Percentiles rank a stretch among this genome's conserved stretches.
These are phyloP conservation scores for Blastocystis sp. DNA, from an alignment of 352 stramenopile species.

Conservation along the genomic window DNA sequence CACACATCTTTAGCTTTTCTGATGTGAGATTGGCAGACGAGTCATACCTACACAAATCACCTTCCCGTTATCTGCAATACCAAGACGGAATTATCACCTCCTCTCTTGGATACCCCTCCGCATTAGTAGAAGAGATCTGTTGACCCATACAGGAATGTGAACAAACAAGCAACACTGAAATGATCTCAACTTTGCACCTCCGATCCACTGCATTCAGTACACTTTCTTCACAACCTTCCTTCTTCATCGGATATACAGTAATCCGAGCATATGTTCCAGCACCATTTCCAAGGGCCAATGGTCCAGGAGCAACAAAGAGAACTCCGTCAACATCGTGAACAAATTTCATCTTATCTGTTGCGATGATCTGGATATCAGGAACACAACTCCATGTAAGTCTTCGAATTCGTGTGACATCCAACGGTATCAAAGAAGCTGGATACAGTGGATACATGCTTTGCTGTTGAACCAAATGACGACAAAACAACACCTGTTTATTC, in stretches of 20 bases:
- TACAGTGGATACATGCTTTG: slow-evolving; percentile 49
- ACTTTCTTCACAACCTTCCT: not conserved
- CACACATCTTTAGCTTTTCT: not conserved
- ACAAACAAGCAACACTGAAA: slow-evolving; percentile 12
- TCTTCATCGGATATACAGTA: slow-evolving; percentile 31
- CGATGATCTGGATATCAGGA: slow-evolving; percentile 38
- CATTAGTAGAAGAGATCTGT: no score
- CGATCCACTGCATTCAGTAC: not conserved
- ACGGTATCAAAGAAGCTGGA: not conserved
- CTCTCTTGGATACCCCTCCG: no score
- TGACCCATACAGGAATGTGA: not conserved
- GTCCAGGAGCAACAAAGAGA: not conserved
- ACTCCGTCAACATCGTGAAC: slow-evolving; percentile 17
- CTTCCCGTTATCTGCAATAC: not conserved
- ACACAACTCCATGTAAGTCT: not conserved
- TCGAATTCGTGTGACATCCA: not conserved
- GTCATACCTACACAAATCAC: not conserved
- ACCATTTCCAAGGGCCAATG: slow-evolving; percentile 28
- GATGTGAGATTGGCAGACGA: not conserved
- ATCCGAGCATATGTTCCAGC: slow-evolving; percentile 30
- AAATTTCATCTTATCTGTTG: slow-evolving; percentile 55
- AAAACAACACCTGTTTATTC: slow-evolving; percentile 33
- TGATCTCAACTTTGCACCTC: slow-evolving; percentile 41
- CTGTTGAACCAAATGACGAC: slow-evolving; percentile 37
- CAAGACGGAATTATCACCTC: not conserved